Evolutionary conservation across 2,329 filamentous ascomycete genomes (phyloP).

Genomic region (Aciculosporium take): DNA sequence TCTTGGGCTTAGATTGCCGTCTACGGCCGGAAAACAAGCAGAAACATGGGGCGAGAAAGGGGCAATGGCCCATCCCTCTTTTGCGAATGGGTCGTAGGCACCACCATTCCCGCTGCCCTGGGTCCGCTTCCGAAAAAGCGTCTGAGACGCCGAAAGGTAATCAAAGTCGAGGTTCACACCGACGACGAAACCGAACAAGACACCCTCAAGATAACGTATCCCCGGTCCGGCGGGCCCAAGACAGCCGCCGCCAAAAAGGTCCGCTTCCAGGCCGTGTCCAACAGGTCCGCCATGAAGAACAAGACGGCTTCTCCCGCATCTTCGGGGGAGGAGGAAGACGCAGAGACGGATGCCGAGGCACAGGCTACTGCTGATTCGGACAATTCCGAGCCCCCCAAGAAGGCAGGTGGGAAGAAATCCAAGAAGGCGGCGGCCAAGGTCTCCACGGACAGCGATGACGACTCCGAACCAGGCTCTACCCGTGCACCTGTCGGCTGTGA

Average conservation of each 20-base stretch:
- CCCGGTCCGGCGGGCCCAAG: conserved; percentile 19
- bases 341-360: conserved; percentile 12
- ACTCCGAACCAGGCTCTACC: conserved; percentile 21
- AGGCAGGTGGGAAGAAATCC: conserved; percentile 10
- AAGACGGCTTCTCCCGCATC: conserved; percentile 10
- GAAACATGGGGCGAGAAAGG: not conserved
- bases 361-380: conserved; percentile 7
- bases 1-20: too few relatives aligned
- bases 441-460: conserved; percentile 14
- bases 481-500: conserved; percentile 16
- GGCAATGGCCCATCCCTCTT: conserved; percentile 9
- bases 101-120: conserved; percentile 18
- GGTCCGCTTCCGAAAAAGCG: conserved; percentile 14
- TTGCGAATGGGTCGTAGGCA: conserved; percentile 28
- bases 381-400: conserved; percentile 7
- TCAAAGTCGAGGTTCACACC: conserved; percentile 30
- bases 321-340: conserved; percentile 1
- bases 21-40: too few relatives aligned
- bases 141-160: conserved; percentile 16
- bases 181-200: conserved; percentile 39
- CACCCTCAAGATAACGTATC: conserved; percentile 33
- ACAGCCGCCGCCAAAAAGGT: conserved; percentile 25
- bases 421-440: conserved; percentile 7
- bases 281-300: conserved; percentile 26
- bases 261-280: conserved; percentile 23